Conservation (phyloP, 2,329 filamentous ascomycete species). For the Calonectria hawksworthii region DNA sequence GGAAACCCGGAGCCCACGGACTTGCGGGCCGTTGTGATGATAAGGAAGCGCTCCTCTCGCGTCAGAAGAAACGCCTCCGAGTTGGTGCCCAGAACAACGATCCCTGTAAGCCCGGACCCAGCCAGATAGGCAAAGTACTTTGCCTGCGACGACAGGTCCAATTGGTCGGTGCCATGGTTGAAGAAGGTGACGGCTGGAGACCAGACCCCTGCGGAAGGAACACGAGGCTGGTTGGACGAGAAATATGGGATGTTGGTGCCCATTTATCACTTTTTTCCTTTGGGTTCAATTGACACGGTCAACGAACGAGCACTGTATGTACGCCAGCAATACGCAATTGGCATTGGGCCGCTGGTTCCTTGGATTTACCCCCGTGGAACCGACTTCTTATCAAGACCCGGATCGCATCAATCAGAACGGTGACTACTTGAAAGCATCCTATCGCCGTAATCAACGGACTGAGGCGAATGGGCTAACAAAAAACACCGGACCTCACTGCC, state of each 20-base stretch:
- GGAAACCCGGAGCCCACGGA: conserved; percentile 89
- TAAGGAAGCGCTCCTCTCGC: conserved; percentile 68
- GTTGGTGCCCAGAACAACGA: conserved; percentile 69
- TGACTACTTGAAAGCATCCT: neutral
- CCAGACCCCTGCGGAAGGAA: conserved; percentile 60
- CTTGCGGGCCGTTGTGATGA: conserved; percentile 76
- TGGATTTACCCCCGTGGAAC: neutral
- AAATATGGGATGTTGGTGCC: neutral
- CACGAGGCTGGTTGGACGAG: conserved; percentile 28
- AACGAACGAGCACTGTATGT: neutral
- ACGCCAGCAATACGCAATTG: neutral
- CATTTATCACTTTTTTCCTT: neutral
- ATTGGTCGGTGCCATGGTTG: conserved; percentile 61
- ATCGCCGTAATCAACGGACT: neutral
- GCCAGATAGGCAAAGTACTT: conserved; percentile 67
- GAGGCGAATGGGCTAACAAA: neutral
- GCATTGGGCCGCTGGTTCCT: neutral
- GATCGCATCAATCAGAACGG: neutral
- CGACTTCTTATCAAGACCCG: conserved; percentile 1
- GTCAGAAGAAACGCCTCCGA: conserved; percentile 70
- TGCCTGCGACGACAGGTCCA: conserved; percentile 62
- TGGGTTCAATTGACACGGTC: neutral
- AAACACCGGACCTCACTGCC: neutral
- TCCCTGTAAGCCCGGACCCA: conserved; percentile 62
- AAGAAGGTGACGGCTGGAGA: conserved; percentile 69